Evolutionary conservation across 129 eudicot species (phyloP).

Genomic region (Flaveria ramosissima): DNA sequence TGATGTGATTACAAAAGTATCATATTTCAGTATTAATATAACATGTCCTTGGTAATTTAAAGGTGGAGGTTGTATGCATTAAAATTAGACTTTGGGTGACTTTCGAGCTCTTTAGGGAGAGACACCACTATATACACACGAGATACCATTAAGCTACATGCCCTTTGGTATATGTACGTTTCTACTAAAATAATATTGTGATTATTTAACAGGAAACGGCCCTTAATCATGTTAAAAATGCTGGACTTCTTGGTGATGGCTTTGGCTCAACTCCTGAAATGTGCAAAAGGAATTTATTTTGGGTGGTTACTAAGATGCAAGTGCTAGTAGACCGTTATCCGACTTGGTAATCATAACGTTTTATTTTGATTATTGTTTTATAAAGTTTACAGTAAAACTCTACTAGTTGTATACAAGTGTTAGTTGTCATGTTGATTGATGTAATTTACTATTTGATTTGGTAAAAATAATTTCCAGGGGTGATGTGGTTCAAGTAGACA

Average conservation of each 20-base stretch:
- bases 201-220: constrained; percentile 84
- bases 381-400: background rate
- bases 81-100: background rate
- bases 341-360: constrained; percentile 61
- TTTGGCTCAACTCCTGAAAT: constrained; percentile 98
- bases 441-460: constrained; percentile 15
- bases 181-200: constrained; percentile 14
- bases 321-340: constrained; percentile 92
- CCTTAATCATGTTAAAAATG: constrained; percentile 86
- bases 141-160: background rate
- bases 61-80: background rate
- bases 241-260: constrained; percentile 84
- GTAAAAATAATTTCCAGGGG: constrained; percentile 53
- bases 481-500: constrained; percentile 96
- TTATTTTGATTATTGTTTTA: background rate
- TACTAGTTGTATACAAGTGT: background rate
- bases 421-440: constrained; percentile 2
- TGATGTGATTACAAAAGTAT: background rate
- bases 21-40: background rate
- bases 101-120: background rate
- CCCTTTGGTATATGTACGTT: background rate
- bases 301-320: constrained; percentile 99
- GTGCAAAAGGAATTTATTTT: constrained; percentile 83
- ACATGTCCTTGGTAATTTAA: background rate
- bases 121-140: too few species aligned